Conservation (phyloP, 306 rosid genomes). For the Corylus avellana region DNA sequence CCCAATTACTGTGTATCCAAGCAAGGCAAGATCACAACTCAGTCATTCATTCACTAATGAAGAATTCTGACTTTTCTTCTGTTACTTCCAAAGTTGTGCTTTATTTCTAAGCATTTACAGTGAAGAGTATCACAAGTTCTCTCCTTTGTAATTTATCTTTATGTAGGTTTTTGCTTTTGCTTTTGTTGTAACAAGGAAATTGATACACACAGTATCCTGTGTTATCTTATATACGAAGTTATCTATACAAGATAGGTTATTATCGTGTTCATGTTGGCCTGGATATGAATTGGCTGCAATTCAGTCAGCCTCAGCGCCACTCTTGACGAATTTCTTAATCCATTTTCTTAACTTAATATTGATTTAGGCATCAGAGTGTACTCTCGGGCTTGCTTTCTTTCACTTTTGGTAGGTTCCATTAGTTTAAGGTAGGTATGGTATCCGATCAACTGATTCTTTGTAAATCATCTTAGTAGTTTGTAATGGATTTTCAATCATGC, state of each 20-base stretch:
- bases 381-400: no score
- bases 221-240: background rate
- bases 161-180: background rate
- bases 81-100: background rate
- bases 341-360: no score
- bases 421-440: no score
- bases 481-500: no score
- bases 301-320: no score
- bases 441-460: no score
- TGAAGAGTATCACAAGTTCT: background rate
- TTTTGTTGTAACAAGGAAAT: constrained; percentile 3
- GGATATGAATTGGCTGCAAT: no score
- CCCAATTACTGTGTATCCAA: background rate
- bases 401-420: no score
- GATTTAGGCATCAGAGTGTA: no score
- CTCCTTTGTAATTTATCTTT: background rate
- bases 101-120: background rate
- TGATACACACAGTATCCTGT: background rate
- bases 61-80: background rate
- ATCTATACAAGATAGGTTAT: background rate
- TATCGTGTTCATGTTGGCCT: background rate
- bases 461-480: no score
- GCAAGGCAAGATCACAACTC: background rate
- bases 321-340: no score
- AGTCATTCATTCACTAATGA: background rate